Evolutionary conservation across 1,284 basidiomycete species (phyloP), one percentile per base, ranked within the genome.

Genomic region (Moesziomyces antarcticus): DNA sequence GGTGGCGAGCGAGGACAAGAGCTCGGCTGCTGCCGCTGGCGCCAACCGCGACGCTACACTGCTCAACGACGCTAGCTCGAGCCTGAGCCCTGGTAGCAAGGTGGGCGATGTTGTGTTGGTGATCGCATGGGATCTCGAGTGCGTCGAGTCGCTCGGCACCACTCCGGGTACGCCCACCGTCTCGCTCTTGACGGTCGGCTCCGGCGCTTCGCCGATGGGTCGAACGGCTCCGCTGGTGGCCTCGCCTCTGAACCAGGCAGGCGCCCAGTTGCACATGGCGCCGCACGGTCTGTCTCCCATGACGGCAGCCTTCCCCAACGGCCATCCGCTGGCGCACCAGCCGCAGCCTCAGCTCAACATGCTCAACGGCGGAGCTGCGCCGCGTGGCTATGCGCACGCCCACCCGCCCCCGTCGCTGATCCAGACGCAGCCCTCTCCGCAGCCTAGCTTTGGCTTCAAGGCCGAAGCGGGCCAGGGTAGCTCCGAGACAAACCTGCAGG

Each of bases 51-150:
- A 64, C 25, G 25, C 52, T 37, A 57, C 56, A 20, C 50, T 72
- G 48, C 58, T 59, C 33, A 67, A 58, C 46, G 72, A 65, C 24
- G 42, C 60, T 14, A 63, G 56, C 16, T 44, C 62, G 4, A 37
- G 56, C 22, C 40, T 78, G 50, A 82, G 80, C 47, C 77, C 81
- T 1, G 85, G 85, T 1, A 81, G 76, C 67, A 76, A 75, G 44
- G 52, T 83, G 4, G 85, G 85, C 35, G 81, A 85, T 46, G 84
- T 85, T 20, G 80, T 85, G 5, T 79, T 85, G 40, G 84, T 85
- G 48, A 75, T 85, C 24, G 74, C 81, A 9, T 85, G 84, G 82
- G 84, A 85, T 43, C 66, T 85, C 42, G 83, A 84, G 56, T 83
- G 82, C 46, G 75, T 82, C 30, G 82, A 83, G 68, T 55, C 75